Percentiles rank a stretch among this genome's conserved stretches.
These are phyloP conservation scores for Cymbopogon citratus DNA, from an alignment of 176 grass and related monocot genomes.

Conservation along the genomic window DNA sequence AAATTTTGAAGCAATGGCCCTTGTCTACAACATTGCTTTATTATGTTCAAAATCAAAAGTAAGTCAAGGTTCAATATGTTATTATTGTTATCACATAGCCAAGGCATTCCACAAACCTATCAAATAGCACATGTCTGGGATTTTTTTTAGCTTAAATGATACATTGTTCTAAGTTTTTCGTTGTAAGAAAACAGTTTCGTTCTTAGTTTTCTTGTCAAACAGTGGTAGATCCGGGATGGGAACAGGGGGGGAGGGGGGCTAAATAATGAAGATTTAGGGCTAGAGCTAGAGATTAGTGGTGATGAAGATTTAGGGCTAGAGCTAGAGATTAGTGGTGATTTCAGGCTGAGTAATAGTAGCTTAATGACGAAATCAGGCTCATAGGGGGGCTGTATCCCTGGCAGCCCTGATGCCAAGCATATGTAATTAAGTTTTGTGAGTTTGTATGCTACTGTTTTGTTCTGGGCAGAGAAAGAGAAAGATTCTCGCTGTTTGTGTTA, in stretches of 20 bases:
- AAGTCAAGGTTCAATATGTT: constrained; percentile 21
- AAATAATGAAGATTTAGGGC: no score
- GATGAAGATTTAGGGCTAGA: no score
- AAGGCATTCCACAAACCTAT: background rate
- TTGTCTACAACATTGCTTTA: constrained; percentile 75
- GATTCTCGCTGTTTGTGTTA: background rate
- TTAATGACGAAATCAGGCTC: no score
- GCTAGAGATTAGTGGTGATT: no score
- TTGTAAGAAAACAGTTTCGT: background rate
- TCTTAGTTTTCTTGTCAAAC: background rate
- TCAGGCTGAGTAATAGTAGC: no score
- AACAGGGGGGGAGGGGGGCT: no score
- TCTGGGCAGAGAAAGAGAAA: background rate
- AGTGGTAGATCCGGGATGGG: no score
- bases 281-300: no score
- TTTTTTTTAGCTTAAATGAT: background rate
- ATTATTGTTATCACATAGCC: constrained; percentile 13
- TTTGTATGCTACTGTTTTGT: background rate
- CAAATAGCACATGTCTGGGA: background rate
- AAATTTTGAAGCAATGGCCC: constrained; percentile 87
- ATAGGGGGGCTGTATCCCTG: no score
- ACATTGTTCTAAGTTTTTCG: background rate
- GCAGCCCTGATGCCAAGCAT: background rate
- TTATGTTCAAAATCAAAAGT: constrained; percentile 64
- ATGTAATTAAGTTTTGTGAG: background rate